Evolutionary conservation across 2,329 filamentous ascomycete species (phyloP), one percentile per base, ranked within the genome.

Genomic region (Aquanectria penicillioides): DNA sequence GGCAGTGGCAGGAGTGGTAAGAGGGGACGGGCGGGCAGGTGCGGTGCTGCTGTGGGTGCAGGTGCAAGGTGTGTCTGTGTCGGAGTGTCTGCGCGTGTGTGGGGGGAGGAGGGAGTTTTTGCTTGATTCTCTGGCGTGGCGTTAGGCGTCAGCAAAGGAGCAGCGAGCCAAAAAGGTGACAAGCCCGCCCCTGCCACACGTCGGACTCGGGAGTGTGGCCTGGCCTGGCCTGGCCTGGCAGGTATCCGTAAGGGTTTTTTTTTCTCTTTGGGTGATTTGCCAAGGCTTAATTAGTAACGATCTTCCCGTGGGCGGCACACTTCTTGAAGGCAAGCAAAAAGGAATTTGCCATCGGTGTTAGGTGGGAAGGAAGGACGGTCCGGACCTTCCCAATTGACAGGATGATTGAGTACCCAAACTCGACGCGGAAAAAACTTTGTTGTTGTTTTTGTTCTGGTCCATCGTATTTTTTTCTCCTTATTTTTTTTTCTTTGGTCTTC

Each of bases 111-210:
- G 63, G 64, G 48, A 52, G 59, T 41, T 59, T 44, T 57, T 60
- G 50, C 50, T 58, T 57, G 50, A 56, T 56, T 52, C 50, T 36
- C 46, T 48, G 53, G 56, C 56, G 64, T 63, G 62, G 64, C 64
- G 64, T 66, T 50, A 60, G 61, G 61, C 40, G 47, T 59, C 52
- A 57, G 17, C 36, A 40, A 13, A 11, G 17, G 13, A 22, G 20
- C 36, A 40, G 36, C 10, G 36, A 51, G 41, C 48, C 34, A 59
- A 40, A 49, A 49, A 53, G 13, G 47, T 18, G 34, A 51, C 48
- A 51, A 51, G 26, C 48, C 37, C 13, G 37, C 48, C 48, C 26
- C 48, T 51, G 37, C 48, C 44, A 26, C 33, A 49, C 46, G n/a
- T n/a, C n/a, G n/a, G n/a, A n/a, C n/a, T n/a, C n/a, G 18, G 9